A percentile compares a stretch with the other conserved stretches of the same genome.
Conservation (phyloP, 768 basidiomycete species). For the Hericium coralloides region DNA sequence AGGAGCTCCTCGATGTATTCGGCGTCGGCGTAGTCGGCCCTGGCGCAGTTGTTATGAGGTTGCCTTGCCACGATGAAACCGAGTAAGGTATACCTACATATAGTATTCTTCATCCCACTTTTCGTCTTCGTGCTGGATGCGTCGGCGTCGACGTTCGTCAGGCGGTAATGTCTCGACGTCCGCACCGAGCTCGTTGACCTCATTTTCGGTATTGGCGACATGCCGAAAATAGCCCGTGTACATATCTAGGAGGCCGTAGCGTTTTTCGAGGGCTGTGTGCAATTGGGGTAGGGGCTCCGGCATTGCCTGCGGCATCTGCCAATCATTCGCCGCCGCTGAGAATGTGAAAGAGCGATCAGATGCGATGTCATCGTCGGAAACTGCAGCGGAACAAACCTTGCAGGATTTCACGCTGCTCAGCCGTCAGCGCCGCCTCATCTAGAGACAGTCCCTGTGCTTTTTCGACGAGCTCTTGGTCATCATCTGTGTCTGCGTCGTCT, state of each 20-base stretch:
- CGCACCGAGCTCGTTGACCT: conserved; percentile 69
- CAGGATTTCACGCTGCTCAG: conserved; percentile 42
- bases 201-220: conserved; percentile 67
- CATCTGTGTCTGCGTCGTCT: conserved; percentile 13
- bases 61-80: neutral
- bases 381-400: conserved; percentile 27
- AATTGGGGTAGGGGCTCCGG: conserved; percentile 32
- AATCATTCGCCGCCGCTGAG: conserved; percentile 68
- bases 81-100: conserved; percentile 41
- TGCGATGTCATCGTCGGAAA: neutral
- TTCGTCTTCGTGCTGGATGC: conserved; percentile 55
- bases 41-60: conserved; percentile 20
- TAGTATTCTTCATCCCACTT: conserved; percentile 85
- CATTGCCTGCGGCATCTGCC: conserved; percentile 64
- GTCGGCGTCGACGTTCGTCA: conserved; percentile 42
- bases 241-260: conserved; percentile 71
- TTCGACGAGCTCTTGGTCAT: conserved; percentile 31
- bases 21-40: conserved; percentile 77
- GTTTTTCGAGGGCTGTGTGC: conserved; percentile 33
- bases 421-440: conserved; percentile 19
- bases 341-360: neutral
- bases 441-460: conserved; percentile 39
- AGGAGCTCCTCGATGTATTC: conserved; percentile 67
- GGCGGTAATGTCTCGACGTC: conserved; percentile 50
- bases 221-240: conserved; percentile 71